Base-by-base conservation (phyloP, 371 early-diverging fungal species). In the Mortierella sp. region DNA sequence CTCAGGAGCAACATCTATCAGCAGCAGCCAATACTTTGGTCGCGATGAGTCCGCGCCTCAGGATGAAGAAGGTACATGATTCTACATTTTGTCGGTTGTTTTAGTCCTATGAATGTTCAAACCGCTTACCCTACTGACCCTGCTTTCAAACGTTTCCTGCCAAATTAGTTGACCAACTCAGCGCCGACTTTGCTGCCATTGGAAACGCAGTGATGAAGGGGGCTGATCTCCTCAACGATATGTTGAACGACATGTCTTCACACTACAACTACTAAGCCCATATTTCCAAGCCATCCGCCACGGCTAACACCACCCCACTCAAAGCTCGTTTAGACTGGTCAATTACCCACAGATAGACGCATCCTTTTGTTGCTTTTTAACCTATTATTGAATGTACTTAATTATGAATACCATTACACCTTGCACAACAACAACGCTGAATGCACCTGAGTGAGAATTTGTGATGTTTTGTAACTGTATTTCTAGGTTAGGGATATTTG, bases 11-110 rank as follows among this genome's bases (percentile, higher is more conserved):
- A 90, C 89, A 10, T 91, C 96, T 8, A 96, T 97, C 75, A 96
- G 96, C 55, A 94, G 95, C 24, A 92, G 89, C 51, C 96, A 95
- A 75, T 97, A 96, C 83, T 96, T 96, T 89, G 96, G 96, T 2
- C 90, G 95, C 54, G 92, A 95, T 55, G 93, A 93, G 46, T 88
- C 90, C 2, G 55, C 71, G 9, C 78, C 76, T 37, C 72, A 69
- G 31, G 73, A 77, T 48, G 92, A 82, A 55, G 78, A 79, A 57
- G 76, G 80, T 75, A 75, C n/a, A 11, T 0, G 6, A 24, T 34
- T 19, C 21, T 61, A n/a, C n/a, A n/a, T n/a, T 40, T 9, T n/a
- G 3, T 48, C 28, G 3, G 43, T 50, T 16, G 2, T 61, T 19
- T 19, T 34, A 31, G 16, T 5, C 59, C 3, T 28, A 8, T 34